Evolutionary conservation across 1,284 basidiomycete species (phyloP).

Genomic region (Sporisorium exsertum): DNA sequence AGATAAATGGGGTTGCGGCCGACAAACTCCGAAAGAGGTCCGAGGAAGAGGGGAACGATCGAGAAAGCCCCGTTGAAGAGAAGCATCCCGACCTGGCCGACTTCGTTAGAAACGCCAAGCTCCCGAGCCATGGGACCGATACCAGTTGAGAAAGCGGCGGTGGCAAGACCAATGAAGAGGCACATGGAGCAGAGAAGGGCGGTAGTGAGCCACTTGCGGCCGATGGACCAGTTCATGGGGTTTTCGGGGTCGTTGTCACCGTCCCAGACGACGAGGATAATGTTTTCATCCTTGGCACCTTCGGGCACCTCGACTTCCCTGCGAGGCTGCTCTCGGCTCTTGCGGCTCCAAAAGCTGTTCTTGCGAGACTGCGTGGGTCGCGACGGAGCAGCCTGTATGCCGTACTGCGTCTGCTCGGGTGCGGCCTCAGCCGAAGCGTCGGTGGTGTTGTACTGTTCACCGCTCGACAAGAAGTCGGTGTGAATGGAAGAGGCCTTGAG

Average conservation of each 20-base stretch:
- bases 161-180: constrained; percentile 66
- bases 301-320: constrained; percentile 29
- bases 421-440: constrained; percentile 30
- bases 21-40: constrained; percentile 68
- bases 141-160: constrained; percentile 66
- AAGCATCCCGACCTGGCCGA: constrained; percentile 67
- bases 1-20: constrained; percentile 68
- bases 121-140: constrained; percentile 62
- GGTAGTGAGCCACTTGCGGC: constrained; percentile 57
- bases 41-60: constrained; percentile 64
- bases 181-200: constrained; percentile 65
- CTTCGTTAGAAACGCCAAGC: constrained; percentile 60
- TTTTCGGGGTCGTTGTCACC: constrained; percentile 58
- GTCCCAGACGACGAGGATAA: constrained; percentile 61
- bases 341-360: constrained; percentile 51
- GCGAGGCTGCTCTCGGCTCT: constrained; percentile 41
- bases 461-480: constrained; percentile 55
- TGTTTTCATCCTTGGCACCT: constrained; percentile 47
- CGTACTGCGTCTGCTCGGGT: constrained; percentile 6
- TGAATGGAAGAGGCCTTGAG: constrained; percentile 60
- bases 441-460: constrained; percentile 48
- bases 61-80: constrained; percentile 62
- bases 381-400: not conserved
- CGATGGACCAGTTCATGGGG: constrained; percentile 58
- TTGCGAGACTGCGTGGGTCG: constrained; percentile 35